Evolutionary conservation across 768 basidiomycete species (phyloP), one percentile per base, ranked within the genome.

Genomic region (Hysterangium stoloniferum): DNA sequence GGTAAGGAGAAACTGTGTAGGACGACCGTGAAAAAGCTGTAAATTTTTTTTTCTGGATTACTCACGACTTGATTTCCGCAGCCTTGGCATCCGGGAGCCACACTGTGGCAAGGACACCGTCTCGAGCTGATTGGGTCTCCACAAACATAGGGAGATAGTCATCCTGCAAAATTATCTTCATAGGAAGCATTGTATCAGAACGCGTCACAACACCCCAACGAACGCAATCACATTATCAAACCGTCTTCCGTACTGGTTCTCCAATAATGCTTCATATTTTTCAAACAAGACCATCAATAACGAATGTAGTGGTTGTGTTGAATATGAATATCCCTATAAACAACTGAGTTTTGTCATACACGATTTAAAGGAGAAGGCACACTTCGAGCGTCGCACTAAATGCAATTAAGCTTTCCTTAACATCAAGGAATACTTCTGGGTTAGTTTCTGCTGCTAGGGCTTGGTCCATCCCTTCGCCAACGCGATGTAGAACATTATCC

Each of bases 331-430:
- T 4, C 87, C 82, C 93, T 95, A 56, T 15, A 28, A 24, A 41
- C 34, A 54, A 40, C 22, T 43, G 33, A 56, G 54, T 6, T 22
- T 19, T 13, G 41, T 13, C 2, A 15, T 19, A 44, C 17, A 40
- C 34, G n/a, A 42, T 25, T 38, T 6, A 35, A 24, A n/a, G 25
- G 13, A 37, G 4, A 6, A 33, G 19, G 38, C 71, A 49, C 57
- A 93, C 95, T 77, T 96, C 93, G 1, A 98, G 70, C 0, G 92
- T 94, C 78, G 88, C 89, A 31, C 93, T 83, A 57, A 96, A 97
- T 8, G 79, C 77, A 50, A 89, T 73, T 9, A 98, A 70, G 53
- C 76, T 80, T 63, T 90, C 89, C 66, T 97, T 97, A 28, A 83
- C 86, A 17, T 72, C 75, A 43, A 96, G 66, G 60, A 89, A 95